Conservation (phyloP, 1,284 basidiomycete genomes). For the Pisolithus thermaeus region DNA sequence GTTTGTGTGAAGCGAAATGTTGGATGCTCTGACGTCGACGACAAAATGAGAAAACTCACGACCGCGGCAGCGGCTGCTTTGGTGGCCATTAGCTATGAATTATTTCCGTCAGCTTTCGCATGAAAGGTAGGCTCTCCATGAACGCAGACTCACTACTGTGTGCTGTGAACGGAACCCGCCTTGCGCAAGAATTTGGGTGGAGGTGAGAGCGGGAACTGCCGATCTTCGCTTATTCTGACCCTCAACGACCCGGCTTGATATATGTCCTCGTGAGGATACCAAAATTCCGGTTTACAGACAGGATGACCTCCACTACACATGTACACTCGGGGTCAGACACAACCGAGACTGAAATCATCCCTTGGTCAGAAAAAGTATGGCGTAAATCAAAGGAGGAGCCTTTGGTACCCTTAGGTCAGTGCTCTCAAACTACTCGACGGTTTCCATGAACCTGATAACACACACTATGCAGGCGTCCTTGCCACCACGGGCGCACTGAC, state of each 20-base stretch:
- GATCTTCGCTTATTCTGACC: slow-evolving; percentile 12
- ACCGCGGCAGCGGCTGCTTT: slow-evolving; percentile 76
- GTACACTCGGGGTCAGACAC: not conserved
- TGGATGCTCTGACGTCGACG: slow-evolving; percentile 1
- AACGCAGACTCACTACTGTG: slow-evolving; percentile 2
- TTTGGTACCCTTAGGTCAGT: slow-evolving; percentile 69
- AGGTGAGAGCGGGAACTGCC: slow-evolving; percentile 22
- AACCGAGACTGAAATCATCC: not conserved
- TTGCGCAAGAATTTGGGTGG: slow-evolving; percentile 10
- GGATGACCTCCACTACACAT: not conserved
- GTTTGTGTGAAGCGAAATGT: slow-evolving; percentile 14
- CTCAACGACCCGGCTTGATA: slow-evolving; percentile 2
- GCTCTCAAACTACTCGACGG: not conserved
- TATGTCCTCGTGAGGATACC: not conserved
- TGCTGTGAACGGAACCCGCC: slow-evolving; percentile 11
- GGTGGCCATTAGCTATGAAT: slow-evolving; percentile 56
- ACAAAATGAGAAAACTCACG: slow-evolving; percentile 38
- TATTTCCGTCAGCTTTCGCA: not conserved
- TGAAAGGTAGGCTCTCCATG: not conserved
- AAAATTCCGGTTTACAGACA: not conserved
- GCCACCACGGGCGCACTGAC: slow-evolving; percentile 67
- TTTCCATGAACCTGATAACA: not conserved
- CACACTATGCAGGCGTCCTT: slow-evolving; percentile 44
- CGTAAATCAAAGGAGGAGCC: slow-evolving; percentile 77
- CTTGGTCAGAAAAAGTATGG: slow-evolving; percentile 43